Base-by-base conservation (phyloP, 2,329 filamentous ascomycete species). In the Penicillium brasilianum region DNA sequence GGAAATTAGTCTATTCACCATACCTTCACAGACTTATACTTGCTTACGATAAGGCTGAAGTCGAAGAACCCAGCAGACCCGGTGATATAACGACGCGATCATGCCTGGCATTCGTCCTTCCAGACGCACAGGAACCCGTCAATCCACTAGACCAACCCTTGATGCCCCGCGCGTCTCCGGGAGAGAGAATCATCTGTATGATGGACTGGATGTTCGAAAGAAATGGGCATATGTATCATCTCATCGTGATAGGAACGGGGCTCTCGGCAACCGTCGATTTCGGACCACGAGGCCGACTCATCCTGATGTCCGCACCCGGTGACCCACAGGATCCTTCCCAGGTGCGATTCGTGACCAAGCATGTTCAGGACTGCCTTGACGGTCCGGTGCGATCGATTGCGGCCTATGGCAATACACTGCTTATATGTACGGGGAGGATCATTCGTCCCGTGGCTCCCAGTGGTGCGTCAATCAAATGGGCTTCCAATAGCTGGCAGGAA, bases 301-400 rank as follows among this genome's bases (percentile, higher is more conserved):
- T 80, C 41, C 76, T 79, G 57, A 66, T 80, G 10, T 71, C 72
- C n/a, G 69, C 75, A 37, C 72, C 71, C 16, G 71, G 72, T 16
- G 70, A 71, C 55, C 46, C 64, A 32, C 65, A 61, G 8, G 59
- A 67, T 20, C 65, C 71, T 5, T 70, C 67, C 1, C 69, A 65
- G 4, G 72, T 79, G 32, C 69, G 74, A 41, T 75, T 75, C 41
- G 66, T 62, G 16, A 71, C 77, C 39, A 78, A 78, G 57, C 71
- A 78, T 55, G 68, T 77, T 52, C 73, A 77, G 60, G 63, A 59
- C 22, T 74, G 25, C 25, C 36, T 77, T 32, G 71, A 76, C 8
- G 67, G 68, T 1, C 73, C 59, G 79, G 85, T 61, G 73, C 90
- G 51, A 82, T 90, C 65, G 82, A 84, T 75, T 84, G 86, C 71